phyloP scores from a whole-genome alignment of 208 protist genomes.

The Naegleria fowleri region DNA sequence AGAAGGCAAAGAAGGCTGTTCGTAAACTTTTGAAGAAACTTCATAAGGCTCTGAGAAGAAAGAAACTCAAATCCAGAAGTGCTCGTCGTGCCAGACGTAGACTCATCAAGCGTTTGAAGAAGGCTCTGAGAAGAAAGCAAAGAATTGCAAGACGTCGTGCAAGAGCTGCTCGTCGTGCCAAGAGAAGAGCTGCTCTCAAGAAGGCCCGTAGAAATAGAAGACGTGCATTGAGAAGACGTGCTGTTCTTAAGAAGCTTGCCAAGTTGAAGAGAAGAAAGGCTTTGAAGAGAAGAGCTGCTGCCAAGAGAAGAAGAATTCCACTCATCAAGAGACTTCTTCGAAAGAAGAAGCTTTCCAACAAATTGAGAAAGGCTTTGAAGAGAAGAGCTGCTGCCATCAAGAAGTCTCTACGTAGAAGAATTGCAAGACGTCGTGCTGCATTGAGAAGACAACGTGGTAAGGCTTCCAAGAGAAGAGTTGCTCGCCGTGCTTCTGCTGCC shows the following conservation, averaged over 20 bases:
- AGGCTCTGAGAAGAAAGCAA: background rate
- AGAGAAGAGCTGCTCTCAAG: background rate
- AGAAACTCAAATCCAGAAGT: background rate
- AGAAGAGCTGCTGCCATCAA: too few species aligned
- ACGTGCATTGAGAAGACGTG: background rate
- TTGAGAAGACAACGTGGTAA: too few species aligned
- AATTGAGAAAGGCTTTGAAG: too few species aligned
- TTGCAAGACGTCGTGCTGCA: too few species aligned
- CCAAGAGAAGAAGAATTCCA: too few species aligned
- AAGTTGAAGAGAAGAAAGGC: background rate
- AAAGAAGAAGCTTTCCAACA: too few species aligned
- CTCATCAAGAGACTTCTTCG: too few species aligned
- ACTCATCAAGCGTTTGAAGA: background rate
- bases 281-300: background rate
- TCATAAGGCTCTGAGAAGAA: background rate
- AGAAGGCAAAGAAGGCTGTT: background rate
- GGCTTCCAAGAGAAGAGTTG: too few species aligned
- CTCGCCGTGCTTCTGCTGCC: too few species aligned
- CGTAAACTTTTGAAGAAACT: background rate
- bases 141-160: background rate
- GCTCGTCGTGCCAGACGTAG: background rate
- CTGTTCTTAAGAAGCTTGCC: background rate
- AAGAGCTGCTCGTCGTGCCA: too few species aligned
- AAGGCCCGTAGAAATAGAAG: background rate
- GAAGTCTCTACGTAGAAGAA: too few species aligned